These are phyloP conservation scores for Glonium stellatum DNA, from an alignment of 495 filamentous ascomycete species.

Conservation along the genomic window DNA sequence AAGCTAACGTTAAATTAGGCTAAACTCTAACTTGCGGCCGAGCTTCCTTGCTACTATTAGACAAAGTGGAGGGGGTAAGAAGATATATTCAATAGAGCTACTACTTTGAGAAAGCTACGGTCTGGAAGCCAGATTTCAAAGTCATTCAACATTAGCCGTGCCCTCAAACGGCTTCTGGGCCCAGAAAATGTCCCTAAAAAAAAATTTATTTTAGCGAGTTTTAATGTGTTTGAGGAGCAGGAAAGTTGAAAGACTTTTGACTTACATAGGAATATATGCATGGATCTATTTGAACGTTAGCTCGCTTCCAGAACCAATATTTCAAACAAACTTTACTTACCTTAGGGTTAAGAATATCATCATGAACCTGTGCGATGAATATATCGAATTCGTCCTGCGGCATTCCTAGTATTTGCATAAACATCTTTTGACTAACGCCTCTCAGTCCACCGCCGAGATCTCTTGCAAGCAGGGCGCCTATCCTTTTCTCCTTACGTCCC, in stretches of 20 bases:
- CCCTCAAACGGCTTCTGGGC: background rate
- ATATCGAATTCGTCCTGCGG: constrained; percentile 4
- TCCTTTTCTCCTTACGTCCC: constrained; percentile 5
- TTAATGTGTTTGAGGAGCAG: background rate
- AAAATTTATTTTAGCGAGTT: background rate
- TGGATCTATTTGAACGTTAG: constrained; percentile 1
- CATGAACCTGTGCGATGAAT: background rate
- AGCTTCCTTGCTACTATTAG: too few relatives aligned
- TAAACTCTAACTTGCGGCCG: too few relatives aligned
- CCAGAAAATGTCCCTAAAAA: constrained; percentile 1
- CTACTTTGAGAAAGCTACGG: too few relatives aligned
- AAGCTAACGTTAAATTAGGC: too few relatives aligned
- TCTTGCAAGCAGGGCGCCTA: background rate
- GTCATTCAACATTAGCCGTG: too few relatives aligned
- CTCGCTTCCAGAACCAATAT: background rate
- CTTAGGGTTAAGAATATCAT: constrained; percentile 1
- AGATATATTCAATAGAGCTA: too few relatives aligned
- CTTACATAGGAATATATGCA: constrained; percentile 6
- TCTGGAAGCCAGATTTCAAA: too few relatives aligned
- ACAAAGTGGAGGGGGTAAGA: too few relatives aligned
- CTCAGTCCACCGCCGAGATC: background rate
- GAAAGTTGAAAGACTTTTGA: background rate
- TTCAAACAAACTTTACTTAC: background rate
- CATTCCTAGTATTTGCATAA: background rate
- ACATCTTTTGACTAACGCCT: background rate